Conservation (phyloP, 2,329 filamentous ascomycete genomes). For the Neofusicoccum cordaticola region DNA sequence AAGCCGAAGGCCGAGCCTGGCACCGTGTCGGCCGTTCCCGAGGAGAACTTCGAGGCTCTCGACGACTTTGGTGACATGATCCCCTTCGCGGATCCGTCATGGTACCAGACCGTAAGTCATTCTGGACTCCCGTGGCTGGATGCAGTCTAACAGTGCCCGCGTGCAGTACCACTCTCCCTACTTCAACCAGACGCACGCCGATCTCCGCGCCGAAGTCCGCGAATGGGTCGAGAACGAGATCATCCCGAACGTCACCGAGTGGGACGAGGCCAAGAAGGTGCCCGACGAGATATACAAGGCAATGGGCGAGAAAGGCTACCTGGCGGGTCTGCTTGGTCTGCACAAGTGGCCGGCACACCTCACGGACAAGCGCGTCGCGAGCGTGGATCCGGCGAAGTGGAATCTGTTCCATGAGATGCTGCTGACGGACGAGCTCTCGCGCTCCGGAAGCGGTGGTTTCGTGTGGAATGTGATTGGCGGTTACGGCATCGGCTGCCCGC, state of each 20-base stretch:
- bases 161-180: constrained; percentile 88
- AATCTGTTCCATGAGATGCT: constrained; percentile 98
- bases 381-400: constrained; percentile 84
- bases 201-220: constrained; percentile 84
- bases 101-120: constrained; percentile 82
- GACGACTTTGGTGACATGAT: constrained; percentile 84
- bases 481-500: constrained; percentile 93
- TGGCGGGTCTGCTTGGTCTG: constrained; percentile 85
- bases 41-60: constrained; percentile 59
- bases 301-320: constrained; percentile 88
- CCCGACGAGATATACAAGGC: constrained; percentile 89
- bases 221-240: constrained; percentile 88
- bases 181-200: constrained; percentile 90
- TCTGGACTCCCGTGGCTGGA: neutral
- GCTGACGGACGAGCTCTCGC: constrained; percentile 89
- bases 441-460: constrained; percentile 83
- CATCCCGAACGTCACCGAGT: constrained; percentile 89
- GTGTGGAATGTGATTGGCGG: constrained; percentile 97
- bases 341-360: constrained; percentile 72
- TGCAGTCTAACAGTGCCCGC: neutral
- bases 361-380: constrained; percentile 67
- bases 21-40: constrained; percentile 40
- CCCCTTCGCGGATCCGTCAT: constrained; percentile 86
- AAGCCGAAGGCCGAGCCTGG: constrained; percentile 61
- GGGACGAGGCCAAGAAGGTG: constrained; percentile 93